Evolutionary conservation across 2,329 filamentous ascomycete species (phyloP).

Genomic region (Dactylellina sp.): DNA sequence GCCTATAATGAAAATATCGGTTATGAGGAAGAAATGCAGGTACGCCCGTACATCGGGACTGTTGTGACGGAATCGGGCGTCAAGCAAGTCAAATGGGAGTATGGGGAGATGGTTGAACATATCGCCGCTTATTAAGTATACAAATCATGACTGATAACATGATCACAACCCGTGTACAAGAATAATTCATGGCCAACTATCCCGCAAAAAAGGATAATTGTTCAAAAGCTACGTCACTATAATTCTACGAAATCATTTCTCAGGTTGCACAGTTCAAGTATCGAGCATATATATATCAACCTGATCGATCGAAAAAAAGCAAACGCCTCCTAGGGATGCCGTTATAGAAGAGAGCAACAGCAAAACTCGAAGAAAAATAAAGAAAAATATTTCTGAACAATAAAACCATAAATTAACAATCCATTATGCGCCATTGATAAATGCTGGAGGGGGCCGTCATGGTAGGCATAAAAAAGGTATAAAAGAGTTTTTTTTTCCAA

Average conservation of each 20-base stretch:
- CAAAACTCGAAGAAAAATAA: not conserved
- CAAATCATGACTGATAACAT: too few species aligned
- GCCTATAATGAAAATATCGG: not conserved
- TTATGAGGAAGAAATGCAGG: not conserved
- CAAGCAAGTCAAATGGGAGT: not conserved
- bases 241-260: not conserved
- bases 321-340: not conserved
- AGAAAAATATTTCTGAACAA: not conserved
- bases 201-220: too few species aligned
- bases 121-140: too few species aligned
- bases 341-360: not conserved
- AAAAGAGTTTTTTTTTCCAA: slow-evolving; percentile 21
- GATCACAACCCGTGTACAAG: too few species aligned
- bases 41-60: not conserved
- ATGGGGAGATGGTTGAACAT: not conserved
- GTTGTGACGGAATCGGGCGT: not conserved
- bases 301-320: not conserved
- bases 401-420: slow-evolving; percentile 1
- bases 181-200: too few species aligned
- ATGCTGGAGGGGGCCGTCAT: slow-evolving; percentile 32
- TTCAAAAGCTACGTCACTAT: too few species aligned
- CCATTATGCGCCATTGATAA: slow-evolving; percentile 41
- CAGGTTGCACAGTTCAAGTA: too few species aligned
- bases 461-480: slow-evolving; percentile 32
- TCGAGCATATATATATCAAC: not conserved